Conservation (phyloP, 441 rosid species). For the Pelargonium myrrhifolium region DNA sequence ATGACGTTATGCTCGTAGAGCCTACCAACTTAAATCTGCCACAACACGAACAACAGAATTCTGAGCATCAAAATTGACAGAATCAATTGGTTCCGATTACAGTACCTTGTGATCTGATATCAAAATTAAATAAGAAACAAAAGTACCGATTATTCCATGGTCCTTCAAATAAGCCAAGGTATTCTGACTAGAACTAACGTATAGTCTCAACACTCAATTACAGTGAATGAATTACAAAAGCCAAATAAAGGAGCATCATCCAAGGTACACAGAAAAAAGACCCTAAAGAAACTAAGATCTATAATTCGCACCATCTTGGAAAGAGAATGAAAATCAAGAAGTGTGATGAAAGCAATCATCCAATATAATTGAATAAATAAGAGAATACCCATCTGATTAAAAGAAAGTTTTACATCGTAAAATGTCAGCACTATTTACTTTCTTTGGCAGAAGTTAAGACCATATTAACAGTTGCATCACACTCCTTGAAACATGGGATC, state of each 20-base stretch:
- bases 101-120: neutral
- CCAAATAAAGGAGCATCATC: neutral
- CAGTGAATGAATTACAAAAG: conserved; percentile 1
- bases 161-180: neutral
- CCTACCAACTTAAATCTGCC: conserved; percentile 26
- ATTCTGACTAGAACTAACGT: neutral
- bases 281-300: neutral
- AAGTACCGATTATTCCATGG: neutral
- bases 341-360: neutral
- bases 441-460: neutral
- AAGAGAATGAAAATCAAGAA: neutral
- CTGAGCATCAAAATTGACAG: neutral
- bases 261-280: neutral
- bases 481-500: neutral
- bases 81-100: neutral
- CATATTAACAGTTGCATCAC: neutral
- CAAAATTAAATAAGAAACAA: neutral
- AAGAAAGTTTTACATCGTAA: neutral
- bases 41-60: conserved; percentile 18
- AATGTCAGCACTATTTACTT: neutral
- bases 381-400: neutral
- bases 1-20: conserved; percentile 24
- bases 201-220: neutral
- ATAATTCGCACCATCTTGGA: neutral
- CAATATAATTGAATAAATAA: neutral